Conservation (phyloP, 2,329 filamentous ascomycete species). For the Erysiphe pulchra region DNA sequence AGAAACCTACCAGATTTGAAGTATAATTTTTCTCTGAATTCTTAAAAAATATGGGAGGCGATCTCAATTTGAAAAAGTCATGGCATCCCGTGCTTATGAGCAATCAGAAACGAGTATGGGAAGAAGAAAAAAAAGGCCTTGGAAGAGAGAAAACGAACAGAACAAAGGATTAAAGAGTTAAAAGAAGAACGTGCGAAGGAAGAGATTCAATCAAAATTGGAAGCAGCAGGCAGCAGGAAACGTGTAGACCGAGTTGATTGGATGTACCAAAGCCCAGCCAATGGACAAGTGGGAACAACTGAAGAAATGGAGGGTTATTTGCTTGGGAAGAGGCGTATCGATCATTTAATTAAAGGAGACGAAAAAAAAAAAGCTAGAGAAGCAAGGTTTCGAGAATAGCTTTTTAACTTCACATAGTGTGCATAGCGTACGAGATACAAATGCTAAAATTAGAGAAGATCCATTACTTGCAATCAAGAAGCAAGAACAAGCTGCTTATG, state of each 20-base stretch:
- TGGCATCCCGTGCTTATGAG: conserved; percentile 80
- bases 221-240: conserved; percentile 63
- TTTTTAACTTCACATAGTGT: conserved; percentile 40
- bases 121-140: conserved; percentile 82
- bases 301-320: conserved; percentile 91
- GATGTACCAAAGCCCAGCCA: conserved; percentile 85
- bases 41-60: conserved; percentile 53
- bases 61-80: conserved; percentile 85
- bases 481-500: conserved; percentile 62
- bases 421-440: conserved; percentile 54
- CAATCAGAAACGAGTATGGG: conserved; percentile 78
- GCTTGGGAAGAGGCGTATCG: conserved; percentile 76
- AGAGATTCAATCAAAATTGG: conserved; percentile 72
- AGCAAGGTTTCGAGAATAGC: conserved; percentile 34
- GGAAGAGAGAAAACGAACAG: conserved; percentile 81
- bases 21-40: too few relatives aligned
- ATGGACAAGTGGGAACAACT: conserved; percentile 44
- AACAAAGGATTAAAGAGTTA: conserved; percentile 75
- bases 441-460: conserved; percentile 69
- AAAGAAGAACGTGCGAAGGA: conserved; percentile 83
- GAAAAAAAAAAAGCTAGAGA: conserved; percentile 59
- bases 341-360: conserved; percentile 59
- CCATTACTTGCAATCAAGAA: conserved; percentile 82
- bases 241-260: conserved; percentile 72
- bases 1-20: too few relatives aligned